Evolutionary conservation across 192 early-diverging fungal genomes (phyloP).

Genomic region (Coemansia sp.): DNA sequence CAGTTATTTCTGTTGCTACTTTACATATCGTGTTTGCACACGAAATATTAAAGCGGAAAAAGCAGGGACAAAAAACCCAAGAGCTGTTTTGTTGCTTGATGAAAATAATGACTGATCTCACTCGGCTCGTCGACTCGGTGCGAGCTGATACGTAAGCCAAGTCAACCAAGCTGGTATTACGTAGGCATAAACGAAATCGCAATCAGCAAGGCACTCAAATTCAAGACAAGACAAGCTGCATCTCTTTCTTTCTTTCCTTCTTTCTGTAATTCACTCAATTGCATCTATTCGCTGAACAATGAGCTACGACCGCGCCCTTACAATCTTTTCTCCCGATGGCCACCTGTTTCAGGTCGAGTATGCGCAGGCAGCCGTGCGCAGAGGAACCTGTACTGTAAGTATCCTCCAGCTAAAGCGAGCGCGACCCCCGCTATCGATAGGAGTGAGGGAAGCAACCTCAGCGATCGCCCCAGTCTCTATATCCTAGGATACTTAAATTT

Average conservation of each 20-base stretch:
- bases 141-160: neutral
- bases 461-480: too few species aligned
- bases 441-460: too few species aligned
- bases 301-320: conserved; percentile 82
- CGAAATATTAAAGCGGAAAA: too few species aligned
- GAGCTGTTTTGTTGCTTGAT: too few species aligned
- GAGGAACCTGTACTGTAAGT: conserved; percentile 95
- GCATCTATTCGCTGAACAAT: conserved; percentile 20
- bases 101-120: neutral
- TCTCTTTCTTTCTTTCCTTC: neutral
- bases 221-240: neutral
- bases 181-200: neutral
- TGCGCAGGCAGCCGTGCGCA: conserved; percentile 94
- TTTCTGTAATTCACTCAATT: too few species aligned
- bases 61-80: too few species aligned
- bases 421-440: too few species aligned
- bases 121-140: too few species aligned
- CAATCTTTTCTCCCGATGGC: conserved; percentile 98
- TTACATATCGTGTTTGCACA: too few species aligned
- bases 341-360: conserved; percentile 99
- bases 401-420: too few species aligned
- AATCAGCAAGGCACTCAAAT: neutral
- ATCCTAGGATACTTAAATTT: too few species aligned
- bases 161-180: too few species aligned
- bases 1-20: neutral